phyloP scores from a whole-genome alignment of 2,329 filamentous ascomycete species.

The Epichloe coenophiala region DNA sequence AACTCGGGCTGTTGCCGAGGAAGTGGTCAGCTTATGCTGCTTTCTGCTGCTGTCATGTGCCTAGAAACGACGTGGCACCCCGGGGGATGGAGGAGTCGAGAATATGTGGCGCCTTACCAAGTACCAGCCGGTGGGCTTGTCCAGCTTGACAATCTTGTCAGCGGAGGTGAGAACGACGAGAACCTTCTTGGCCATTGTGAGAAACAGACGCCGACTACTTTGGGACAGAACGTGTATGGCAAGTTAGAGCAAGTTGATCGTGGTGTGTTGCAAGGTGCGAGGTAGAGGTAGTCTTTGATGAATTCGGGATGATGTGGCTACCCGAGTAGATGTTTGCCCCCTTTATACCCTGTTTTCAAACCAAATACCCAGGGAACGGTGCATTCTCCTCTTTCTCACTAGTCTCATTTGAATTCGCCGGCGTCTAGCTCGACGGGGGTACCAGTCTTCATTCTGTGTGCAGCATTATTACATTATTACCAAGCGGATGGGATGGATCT shows the following conservation, averaged over 20 bases:
- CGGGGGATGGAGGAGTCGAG: too few relatives aligned
- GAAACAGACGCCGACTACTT: too few relatives aligned
- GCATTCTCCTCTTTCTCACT: neutral
- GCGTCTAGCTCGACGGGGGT: neutral
- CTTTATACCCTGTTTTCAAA: neutral
- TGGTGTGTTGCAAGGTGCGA: neutral
- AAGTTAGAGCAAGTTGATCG: neutral
- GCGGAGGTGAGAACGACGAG: conserved; percentile 60
- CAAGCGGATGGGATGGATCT: neutral
- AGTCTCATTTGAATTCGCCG: neutral
- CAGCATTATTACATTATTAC: neutral
- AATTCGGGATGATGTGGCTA: too few relatives aligned
- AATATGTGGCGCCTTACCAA: conserved; percentile 30
- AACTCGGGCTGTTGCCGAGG: conserved; percentile 36
- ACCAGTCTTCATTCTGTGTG: neutral
- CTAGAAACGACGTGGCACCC: too few relatives aligned
- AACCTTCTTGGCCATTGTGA: conserved; percentile 41
- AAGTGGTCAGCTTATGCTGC: too few relatives aligned
- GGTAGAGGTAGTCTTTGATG: neutral
- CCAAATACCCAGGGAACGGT: neutral
- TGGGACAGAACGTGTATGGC: neutral
- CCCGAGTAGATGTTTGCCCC: neutral
- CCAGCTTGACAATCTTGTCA: conserved; percentile 30
- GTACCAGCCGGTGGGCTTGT: conserved; percentile 56
- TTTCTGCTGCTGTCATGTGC: too few relatives aligned